Conservation (phyloP, 2,329 filamentous ascomycete species). For the Talaromyces sp. region DNA sequence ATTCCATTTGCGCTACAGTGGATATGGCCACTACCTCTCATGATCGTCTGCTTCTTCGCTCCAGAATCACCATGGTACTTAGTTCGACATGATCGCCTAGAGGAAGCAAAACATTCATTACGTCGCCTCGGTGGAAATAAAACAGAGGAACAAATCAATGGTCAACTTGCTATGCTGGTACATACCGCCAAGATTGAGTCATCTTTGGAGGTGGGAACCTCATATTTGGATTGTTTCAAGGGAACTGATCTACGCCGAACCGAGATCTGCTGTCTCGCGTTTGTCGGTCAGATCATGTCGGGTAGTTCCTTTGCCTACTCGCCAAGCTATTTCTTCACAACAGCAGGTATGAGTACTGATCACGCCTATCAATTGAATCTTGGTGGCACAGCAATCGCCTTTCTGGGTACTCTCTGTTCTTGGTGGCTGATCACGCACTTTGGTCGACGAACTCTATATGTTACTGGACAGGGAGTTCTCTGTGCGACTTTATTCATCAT, state of each 20-base stretch:
- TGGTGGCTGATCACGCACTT: slow-evolving; percentile 35
- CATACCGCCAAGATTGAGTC: slow-evolving; percentile 77
- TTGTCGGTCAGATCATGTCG: slow-evolving; percentile 43
- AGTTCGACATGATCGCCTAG: slow-evolving; percentile 16
- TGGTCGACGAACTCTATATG: slow-evolving; percentile 33
- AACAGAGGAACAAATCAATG: slow-evolving; percentile 55
- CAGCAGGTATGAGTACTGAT: slow-evolving; percentile 28
- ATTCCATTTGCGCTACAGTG: slow-evolving; percentile 53
- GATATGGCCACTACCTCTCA: slow-evolving; percentile 53
- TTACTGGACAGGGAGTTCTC: slow-evolving; percentile 32
- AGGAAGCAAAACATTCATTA: slow-evolving; percentile 17
- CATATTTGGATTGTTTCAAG: slow-evolving; percentile 56
- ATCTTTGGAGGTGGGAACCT: slow-evolving; percentile 55
- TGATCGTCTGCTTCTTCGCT: slow-evolving; percentile 40
- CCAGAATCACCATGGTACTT: slow-evolving; percentile 21
- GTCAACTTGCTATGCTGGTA: slow-evolving; percentile 87
- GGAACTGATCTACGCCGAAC: slow-evolving; percentile 40
- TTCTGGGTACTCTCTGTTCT: slow-evolving; percentile 34
- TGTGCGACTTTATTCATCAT: slow-evolving; percentile 35
- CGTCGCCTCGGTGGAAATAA: slow-evolving; percentile 19
- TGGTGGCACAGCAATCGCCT: slow-evolving; percentile 35
- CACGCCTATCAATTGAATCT: slow-evolving; percentile 37
- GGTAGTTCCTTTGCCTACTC: slow-evolving; percentile 46
- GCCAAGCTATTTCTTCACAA: slow-evolving; percentile 55
- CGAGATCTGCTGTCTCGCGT: slow-evolving; percentile 43